Conservation (phyloP, 2,329 filamentous ascomycete species). For the Arachnopeziza araneosa region DNA sequence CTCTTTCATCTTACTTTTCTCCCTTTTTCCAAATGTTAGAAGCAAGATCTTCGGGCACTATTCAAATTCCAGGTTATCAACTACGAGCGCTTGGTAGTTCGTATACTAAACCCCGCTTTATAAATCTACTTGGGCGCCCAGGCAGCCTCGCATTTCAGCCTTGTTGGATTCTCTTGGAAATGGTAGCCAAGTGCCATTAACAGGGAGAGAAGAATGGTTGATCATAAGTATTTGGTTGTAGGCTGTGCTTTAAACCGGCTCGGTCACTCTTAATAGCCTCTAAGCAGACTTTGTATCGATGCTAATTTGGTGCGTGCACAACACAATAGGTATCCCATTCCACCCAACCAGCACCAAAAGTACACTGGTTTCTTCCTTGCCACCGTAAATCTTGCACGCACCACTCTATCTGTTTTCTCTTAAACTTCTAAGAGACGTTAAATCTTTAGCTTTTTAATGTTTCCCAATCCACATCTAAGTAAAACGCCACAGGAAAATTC, state of each 20-base stretch:
- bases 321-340: neutral
- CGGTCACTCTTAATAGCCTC: neutral
- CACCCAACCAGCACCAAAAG: neutral
- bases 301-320: neutral
- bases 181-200: neutral
- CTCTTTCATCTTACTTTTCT: neutral
- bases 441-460: neutral
- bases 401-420: neutral
- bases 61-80: neutral
- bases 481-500: neutral
- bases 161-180: neutral
- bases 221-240: neutral
- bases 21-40: neutral
- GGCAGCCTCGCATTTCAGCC: neutral
- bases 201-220: neutral
- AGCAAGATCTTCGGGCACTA: neutral
- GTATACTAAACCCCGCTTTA: neutral
- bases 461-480: neutral
- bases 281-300: neutral
- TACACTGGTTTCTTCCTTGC: neutral
- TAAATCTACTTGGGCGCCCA: neutral
- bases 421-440: neutral
- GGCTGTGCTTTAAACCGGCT: neutral
- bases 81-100: neutral
- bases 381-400: neutral